Conservation (phyloP, 2,329 filamentous ascomycete genomes). For the Fonsecaea monophora region DNA sequence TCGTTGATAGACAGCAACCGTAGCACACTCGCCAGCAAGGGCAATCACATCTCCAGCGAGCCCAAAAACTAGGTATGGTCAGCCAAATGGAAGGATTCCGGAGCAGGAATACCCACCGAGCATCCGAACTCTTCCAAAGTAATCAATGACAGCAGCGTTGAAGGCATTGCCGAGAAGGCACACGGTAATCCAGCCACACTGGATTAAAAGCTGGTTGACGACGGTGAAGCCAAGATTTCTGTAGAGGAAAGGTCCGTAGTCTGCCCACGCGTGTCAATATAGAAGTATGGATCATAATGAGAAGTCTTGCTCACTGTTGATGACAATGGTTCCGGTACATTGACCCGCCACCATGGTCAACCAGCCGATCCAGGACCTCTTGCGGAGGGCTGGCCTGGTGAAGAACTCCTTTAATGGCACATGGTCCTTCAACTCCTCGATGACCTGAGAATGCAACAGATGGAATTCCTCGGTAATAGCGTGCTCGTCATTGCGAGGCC, state of each 20-base stretch:
- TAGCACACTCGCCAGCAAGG: conserved; percentile 47
- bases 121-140: conserved; percentile 47
- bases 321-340: conserved; percentile 17
- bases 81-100: background rate
- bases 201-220: conserved; percentile 20
- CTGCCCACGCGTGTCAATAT: background rate
- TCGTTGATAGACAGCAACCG: conserved; percentile 56
- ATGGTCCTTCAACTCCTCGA: conserved; percentile 12
- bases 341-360: conserved; percentile 16
- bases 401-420: conserved; percentile 20
- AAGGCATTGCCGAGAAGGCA: conserved; percentile 33
- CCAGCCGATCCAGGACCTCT: conserved; percentile 13
- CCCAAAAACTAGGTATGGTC: conserved; percentile 45
- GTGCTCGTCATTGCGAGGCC: conserved; percentile 2
- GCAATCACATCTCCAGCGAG: conserved; percentile 44
- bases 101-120: conserved; percentile 23
- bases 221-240: conserved; percentile 23
- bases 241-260: conserved; percentile 32
- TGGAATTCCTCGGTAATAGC: conserved; percentile 8
- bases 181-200: conserved; percentile 23
- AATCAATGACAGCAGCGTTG: conserved; percentile 46
- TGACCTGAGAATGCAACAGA: conserved; percentile 4
- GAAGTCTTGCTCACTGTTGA: conserved; percentile 8
- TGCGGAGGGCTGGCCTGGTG: conserved; percentile 21
- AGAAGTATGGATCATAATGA: background rate